These are phyloP conservation scores for Globisporangium uncinulatum DNA, from an alignment of 352 stramenopile genomes.

Conservation along the genomic window DNA sequence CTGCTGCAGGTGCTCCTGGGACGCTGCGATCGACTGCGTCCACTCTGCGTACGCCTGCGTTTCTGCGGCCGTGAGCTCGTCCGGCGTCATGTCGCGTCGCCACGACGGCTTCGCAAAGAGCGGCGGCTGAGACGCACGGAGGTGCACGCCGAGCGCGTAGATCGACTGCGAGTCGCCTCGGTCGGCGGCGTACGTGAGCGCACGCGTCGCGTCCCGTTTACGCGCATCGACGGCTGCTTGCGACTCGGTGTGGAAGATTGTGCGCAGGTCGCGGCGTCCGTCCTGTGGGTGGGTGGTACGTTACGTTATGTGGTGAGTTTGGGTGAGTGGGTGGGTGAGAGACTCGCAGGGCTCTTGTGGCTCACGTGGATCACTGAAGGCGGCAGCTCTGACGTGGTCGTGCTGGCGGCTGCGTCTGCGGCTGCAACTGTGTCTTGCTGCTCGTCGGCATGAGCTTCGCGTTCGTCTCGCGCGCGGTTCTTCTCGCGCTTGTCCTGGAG, in stretches of 20 bases:
- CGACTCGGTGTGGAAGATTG: constrained; percentile 60
- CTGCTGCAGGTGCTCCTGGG: constrained; percentile 25
- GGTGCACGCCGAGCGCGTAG: constrained; percentile 57
- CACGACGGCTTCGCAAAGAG: constrained; percentile 64
- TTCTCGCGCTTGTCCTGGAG: constrained; percentile 73
- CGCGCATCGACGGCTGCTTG: constrained; percentile 48
- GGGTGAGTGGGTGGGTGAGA: too few relatives aligned
- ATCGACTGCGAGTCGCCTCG: constrained; percentile 68
- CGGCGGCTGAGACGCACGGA: constrained; percentile 47
- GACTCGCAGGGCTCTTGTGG: too few relatives aligned
- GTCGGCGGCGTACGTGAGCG: constrained; percentile 50
- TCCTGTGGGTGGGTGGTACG: constrained; percentile 9
- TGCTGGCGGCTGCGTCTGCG: background rate
- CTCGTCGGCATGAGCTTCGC: background rate
- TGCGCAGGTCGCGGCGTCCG: constrained; percentile 52
- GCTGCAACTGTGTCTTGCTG: background rate
- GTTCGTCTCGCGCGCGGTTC: constrained; percentile 28
- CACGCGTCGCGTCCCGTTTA: constrained; percentile 64
- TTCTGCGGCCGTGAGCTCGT: constrained; percentile 56
- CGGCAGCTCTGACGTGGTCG: constrained; percentile 1
- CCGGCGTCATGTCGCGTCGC: constrained; percentile 55
- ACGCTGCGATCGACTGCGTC: constrained; percentile 43
- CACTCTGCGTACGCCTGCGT: constrained; percentile 49
- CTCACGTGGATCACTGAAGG: too few relatives aligned
- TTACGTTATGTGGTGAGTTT: background rate